Percentiles rank a stretch among this genome's conserved stretches.
These are phyloP conservation scores for Carallia pectinifolia DNA, from an alignment of 345 rosid species.

Conservation along the genomic window DNA sequence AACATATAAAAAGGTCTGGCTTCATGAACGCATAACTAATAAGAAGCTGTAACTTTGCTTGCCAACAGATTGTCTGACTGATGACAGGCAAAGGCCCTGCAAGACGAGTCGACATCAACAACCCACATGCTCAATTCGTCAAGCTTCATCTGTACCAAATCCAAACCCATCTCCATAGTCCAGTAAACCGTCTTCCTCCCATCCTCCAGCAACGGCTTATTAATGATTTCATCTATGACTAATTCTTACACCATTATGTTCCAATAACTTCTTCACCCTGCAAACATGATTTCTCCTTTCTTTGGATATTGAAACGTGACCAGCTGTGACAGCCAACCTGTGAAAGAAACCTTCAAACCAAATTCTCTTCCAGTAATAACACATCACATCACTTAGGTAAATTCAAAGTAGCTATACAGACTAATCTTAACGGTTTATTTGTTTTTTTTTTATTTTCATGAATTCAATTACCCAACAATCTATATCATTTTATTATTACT, in stretches of 20 bases:
- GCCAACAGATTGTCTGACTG: neutral
- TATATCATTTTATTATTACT: no score
- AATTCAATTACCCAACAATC: no score
- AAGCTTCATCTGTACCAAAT: slow-evolving; percentile 34
- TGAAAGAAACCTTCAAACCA: slow-evolving; percentile 47
- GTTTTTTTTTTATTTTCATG: no score
- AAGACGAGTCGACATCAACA: slow-evolving; percentile 45
- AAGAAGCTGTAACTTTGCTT: no score
- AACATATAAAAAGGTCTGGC: no score
- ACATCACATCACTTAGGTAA: no score
- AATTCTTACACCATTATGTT: slow-evolving; percentile 44
- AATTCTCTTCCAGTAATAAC: slow-evolving; percentile 2
- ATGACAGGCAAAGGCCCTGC: slow-evolving; percentile 47
- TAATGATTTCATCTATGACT: slow-evolving; percentile 33
- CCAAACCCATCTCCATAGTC: slow-evolving; percentile 26
- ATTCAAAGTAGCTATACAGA: no score
- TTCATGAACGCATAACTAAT: no score
- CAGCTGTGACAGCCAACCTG: slow-evolving; percentile 28
- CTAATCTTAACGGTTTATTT: no score
- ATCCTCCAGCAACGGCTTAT: slow-evolving; percentile 12
- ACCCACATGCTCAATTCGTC: slow-evolving; percentile 43
- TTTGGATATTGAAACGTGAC: slow-evolving; percentile 16
- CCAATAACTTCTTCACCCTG: slow-evolving; percentile 39
- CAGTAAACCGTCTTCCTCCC: slow-evolving; percentile 27
- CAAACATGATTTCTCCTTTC: slow-evolving; percentile 27